Conservation (phyloP, 805 yeast genomes). For the Kazachstania viticola region DNA sequence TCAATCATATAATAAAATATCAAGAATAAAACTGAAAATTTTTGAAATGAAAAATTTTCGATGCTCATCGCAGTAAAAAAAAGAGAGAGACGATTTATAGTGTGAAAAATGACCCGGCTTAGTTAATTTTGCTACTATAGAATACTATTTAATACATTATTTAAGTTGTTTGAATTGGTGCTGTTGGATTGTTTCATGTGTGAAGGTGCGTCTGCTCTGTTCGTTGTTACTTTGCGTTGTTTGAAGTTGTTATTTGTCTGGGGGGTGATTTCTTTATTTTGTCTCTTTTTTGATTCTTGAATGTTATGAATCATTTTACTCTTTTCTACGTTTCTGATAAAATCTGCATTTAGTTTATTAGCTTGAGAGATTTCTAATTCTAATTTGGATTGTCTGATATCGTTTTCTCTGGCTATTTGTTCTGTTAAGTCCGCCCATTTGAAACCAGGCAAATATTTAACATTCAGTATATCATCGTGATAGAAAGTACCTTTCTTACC, state of each 20-base stretch:
- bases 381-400: constrained; percentile 75
- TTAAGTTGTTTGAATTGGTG: constrained; percentile 31
- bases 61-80: constrained; percentile 1
- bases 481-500: constrained; percentile 87
- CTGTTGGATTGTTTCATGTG: constrained; percentile 18
- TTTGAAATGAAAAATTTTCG: neutral
- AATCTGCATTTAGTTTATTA: constrained; percentile 73
- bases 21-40: neutral
- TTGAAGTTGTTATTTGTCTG: constrained; percentile 35
- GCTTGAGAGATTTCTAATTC: constrained; percentile 86
- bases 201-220: constrained; percentile 50
- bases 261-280: constrained; percentile 8
- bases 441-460: constrained; percentile 81
- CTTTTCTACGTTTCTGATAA: constrained; percentile 71
- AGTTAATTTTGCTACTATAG: constrained; percentile 30
- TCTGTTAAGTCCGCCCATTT: constrained; percentile 93
- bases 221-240: constrained; percentile 58
- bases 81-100: neutral
- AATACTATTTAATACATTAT: constrained; percentile 40
- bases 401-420: constrained; percentile 84
- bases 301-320: constrained; percentile 72
- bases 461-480: constrained; percentile 87
- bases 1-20: neutral
- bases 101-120: neutral
- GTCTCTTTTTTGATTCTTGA: constrained; percentile 23